Conservation (phyloP, 2,329 filamentous ascomycete species). For the Bipolaris oryzae region DNA sequence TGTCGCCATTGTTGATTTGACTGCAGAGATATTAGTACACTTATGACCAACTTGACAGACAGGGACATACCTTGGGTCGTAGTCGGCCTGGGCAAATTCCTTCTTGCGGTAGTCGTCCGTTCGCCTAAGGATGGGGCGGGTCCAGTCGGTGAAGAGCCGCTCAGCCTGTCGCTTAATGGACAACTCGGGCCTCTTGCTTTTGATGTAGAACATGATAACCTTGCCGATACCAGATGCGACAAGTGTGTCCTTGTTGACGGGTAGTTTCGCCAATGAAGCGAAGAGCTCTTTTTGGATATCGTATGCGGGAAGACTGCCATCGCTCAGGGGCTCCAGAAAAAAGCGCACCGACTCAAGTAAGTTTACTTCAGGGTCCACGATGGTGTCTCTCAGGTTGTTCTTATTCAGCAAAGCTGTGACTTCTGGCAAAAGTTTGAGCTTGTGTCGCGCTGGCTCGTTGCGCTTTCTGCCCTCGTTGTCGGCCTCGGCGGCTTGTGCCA, state of each 20-base stretch:
- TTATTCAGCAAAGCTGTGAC: slow-evolving; percentile 88
- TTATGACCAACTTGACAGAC: neutral
- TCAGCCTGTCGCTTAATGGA: slow-evolving; percentile 94
- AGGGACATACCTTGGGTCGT: slow-evolving; percentile 60
- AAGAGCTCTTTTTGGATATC: slow-evolving; percentile 97
- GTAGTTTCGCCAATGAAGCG: slow-evolving; percentile 75
- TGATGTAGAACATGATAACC: slow-evolving; percentile 95
- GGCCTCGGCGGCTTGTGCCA: slow-evolving; percentile 86
- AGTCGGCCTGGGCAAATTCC: slow-evolving; percentile 63
- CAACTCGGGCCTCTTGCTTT: slow-evolving; percentile 86
- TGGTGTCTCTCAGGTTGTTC: slow-evolving; percentile 80
- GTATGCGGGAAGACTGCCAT: slow-evolving; percentile 92
- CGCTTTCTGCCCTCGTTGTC: slow-evolving; percentile 83
- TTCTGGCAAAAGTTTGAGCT: slow-evolving; percentile 90
- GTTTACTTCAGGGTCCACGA: slow-evolving; percentile 94
- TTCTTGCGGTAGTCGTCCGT: slow-evolving; percentile 97
- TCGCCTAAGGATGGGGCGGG: slow-evolving; percentile 87
- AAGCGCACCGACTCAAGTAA: slow-evolving; percentile 94
- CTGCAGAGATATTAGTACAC: slow-evolving; percentile 30
- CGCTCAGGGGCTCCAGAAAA: slow-evolving; percentile 93
- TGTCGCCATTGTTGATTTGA: slow-evolving; percentile 11
- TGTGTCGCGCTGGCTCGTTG: slow-evolving; percentile 83
- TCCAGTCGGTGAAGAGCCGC: slow-evolving; percentile 93
- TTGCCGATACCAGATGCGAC: slow-evolving; percentile 94
- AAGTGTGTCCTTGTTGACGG: slow-evolving; percentile 88